Evolutionary conservation across 306 rosid genomes (phyloP).

Genomic region (Amphicarpaea edgeworthii): DNA sequence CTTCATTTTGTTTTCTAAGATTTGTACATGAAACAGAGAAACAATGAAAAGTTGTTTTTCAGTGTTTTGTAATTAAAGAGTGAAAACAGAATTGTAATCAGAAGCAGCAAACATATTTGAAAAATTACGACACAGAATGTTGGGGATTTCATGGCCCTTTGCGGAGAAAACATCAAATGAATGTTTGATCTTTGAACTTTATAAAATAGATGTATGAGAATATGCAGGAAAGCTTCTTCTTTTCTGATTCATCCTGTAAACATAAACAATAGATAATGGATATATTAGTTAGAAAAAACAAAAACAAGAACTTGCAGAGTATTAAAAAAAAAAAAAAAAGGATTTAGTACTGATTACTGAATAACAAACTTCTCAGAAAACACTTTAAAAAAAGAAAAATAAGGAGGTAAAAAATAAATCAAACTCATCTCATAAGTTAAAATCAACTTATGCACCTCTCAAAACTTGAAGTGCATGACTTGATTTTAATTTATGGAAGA

Average conservation of each 20-base stretch:
- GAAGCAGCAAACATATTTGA: slow-evolving; percentile 56
- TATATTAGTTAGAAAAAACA: neutral
- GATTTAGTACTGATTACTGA: slow-evolving; percentile 14
- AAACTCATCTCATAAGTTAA: neutral
- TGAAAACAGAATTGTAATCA: too few species aligned
- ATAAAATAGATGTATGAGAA: slow-evolving; percentile 81
- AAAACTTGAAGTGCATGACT: neutral
- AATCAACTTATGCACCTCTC: neutral
- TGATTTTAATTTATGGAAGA: neutral
- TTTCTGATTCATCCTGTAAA: slow-evolving; percentile 74
- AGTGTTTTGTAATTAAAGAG: too few species aligned
- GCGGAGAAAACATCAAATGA: slow-evolving; percentile 58
- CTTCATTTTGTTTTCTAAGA: too few species aligned
- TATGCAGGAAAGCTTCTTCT: slow-evolving; percentile 63
- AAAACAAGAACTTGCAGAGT: neutral
- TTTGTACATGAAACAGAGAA: too few species aligned
- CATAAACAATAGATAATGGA: slow-evolving; percentile 7
- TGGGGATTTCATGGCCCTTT: slow-evolving; percentile 70
- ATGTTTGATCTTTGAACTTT: slow-evolving; percentile 77
- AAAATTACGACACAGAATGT: slow-evolving; percentile 64
- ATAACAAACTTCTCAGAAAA: neutral
- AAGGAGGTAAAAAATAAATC: neutral
- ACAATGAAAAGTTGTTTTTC: too few species aligned
- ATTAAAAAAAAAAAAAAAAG: neutral
- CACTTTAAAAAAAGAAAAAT: neutral